Percentiles rank a stretch among this genome's conserved stretches.
These are phyloP conservation scores for Halenospora varia DNA, from an alignment of 495 filamentous ascomycete species.

Conservation along the genomic window DNA sequence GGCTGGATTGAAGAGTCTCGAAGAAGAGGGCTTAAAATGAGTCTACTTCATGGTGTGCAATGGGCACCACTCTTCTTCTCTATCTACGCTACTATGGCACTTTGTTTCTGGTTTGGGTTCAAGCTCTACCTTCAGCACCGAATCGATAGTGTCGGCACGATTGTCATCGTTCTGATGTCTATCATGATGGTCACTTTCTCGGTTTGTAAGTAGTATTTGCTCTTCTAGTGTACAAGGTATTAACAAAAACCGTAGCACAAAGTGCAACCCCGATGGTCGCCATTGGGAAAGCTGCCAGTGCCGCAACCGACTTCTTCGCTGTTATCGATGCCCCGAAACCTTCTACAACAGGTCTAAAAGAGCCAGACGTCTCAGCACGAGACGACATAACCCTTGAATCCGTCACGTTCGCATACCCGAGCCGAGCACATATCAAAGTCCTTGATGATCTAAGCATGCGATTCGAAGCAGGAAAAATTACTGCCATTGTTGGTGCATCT, in stretches of 20 bases:
- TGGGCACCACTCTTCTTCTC: conserved; percentile 34
- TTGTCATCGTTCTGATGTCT: conserved; percentile 50
- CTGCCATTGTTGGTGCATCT: conserved; percentile 83
- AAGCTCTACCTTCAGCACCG: conserved; percentile 35
- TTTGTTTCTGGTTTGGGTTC: conserved; percentile 50
- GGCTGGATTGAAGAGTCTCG: conserved; percentile 55
- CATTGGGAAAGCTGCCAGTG: conserved; percentile 46
- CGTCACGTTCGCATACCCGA: conserved; percentile 66
- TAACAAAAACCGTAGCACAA: conserved; percentile 14
- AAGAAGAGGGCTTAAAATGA: conserved; percentile 39
- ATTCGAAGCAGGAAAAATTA: conserved; percentile 74
- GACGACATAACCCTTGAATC: conserved; percentile 57
- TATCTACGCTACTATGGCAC: conserved; percentile 23
- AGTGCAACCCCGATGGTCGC: conserved; percentile 47
- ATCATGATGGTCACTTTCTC: conserved; percentile 46
- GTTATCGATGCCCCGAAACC: conserved; percentile 51
- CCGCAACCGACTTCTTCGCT: conserved; percentile 52
- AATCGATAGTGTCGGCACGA: conserved; percentile 38
- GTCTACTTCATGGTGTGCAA: conserved; percentile 27
- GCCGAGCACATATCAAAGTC: conserved; percentile 59
- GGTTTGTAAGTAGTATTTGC: background rate
- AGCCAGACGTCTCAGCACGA: conserved; percentile 37
- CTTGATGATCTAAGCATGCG: conserved; percentile 49
- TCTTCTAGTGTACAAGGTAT: background rate
- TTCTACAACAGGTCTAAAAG: conserved; percentile 39